Evolutionary conservation across 306 rosid species (phyloP).

Genomic region (Malus fusca): DNA sequence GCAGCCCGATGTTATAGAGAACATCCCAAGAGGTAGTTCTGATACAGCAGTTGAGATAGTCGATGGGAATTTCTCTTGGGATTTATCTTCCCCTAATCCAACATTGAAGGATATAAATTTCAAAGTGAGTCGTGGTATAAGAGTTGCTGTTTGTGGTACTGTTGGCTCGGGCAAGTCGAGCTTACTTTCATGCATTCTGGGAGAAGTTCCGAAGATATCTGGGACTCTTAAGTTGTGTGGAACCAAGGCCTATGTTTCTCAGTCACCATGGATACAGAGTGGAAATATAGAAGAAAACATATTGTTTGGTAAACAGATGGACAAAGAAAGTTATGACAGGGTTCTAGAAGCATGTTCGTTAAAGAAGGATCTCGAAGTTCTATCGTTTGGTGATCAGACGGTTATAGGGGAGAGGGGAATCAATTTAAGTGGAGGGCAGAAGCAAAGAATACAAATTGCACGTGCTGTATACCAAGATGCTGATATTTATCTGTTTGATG

Average conservation of each 20-base stretch:
- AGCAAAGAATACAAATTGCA: slow-evolving; percentile 80
- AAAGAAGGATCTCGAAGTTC: slow-evolving; percentile 62
- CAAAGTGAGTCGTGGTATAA: slow-evolving; percentile 47
- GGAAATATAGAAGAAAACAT: slow-evolving; percentile 78
- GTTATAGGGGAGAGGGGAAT: slow-evolving; percentile 83
- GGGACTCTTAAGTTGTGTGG: slow-evolving; percentile 66
- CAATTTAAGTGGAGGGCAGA: slow-evolving; percentile 88
- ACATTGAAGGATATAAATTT: slow-evolving; percentile 52
- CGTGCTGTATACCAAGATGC: slow-evolving; percentile 76
- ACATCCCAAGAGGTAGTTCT: slow-evolving; percentile 57
- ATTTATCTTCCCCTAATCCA: slow-evolving; percentile 32
- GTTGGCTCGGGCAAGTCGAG: slow-evolving; percentile 91
- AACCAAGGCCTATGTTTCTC: slow-evolving; percentile 78
- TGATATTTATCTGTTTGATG: slow-evolving; percentile 76
- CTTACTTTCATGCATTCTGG: slow-evolving; percentile 66
- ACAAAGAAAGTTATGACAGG: slow-evolving; percentile 52
- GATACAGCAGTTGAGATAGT: slow-evolving; percentile 47
- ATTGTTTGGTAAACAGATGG: slow-evolving; percentile 68
- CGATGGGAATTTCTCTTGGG: slow-evolving; percentile 83
- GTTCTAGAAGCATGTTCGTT: slow-evolving; percentile 76
- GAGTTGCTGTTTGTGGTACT: slow-evolving; percentile 83
- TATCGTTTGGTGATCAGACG: slow-evolving; percentile 76
- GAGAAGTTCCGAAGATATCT: slow-evolving; percentile 69
- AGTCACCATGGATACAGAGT: slow-evolving; percentile 90
- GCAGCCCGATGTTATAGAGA: slow-evolving; percentile 50